Conservation (phyloP, 192 early-diverging fungal genomes). For the Coemansia sp. region DNA sequence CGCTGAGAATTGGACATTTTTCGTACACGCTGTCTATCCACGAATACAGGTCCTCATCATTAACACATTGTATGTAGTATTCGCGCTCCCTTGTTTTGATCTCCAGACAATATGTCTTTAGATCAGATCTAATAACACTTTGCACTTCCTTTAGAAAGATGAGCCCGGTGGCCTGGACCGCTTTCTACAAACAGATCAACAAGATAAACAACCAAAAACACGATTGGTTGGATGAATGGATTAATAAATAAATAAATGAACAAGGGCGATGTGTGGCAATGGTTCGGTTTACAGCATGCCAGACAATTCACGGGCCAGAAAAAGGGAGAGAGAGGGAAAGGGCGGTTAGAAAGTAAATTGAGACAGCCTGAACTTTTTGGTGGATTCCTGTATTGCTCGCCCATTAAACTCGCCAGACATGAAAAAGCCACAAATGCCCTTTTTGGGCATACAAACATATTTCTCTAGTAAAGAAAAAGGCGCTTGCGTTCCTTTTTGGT, state of each 20-base stretch:
- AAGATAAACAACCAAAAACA: neutral
- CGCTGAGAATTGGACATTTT: slow-evolving; percentile 51
- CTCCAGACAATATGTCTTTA: slow-evolving; percentile 94
- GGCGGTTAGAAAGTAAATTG: no score
- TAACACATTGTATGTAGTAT: slow-evolving; percentile 89
- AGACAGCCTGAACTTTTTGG: no score
- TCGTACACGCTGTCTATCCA: slow-evolving; percentile 99
- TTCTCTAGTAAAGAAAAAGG: neutral
- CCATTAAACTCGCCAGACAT: neutral
- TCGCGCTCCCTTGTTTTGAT: slow-evolving; percentile 91
- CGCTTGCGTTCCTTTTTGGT: neutral
- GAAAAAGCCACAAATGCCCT: neutral
- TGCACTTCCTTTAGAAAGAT: slow-evolving; percentile 93
- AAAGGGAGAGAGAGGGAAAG: no score
- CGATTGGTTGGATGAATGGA: neutral
- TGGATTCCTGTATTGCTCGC: no score
- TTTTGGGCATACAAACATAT: neutral
- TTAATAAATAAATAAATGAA: neutral
- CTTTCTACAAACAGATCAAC: slow-evolving; percentile 26
- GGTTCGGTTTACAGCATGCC: no score
- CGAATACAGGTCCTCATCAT: slow-evolving; percentile 94
- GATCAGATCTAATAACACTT: slow-evolving; percentile 81
- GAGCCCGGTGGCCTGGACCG: slow-evolving; percentile 78
- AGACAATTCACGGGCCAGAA: no score
- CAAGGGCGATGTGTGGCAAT: no score